Evolutionary conservation across 352 stramenopile species (phyloP).

Genomic region (Phytopythium oedochilum): DNA sequence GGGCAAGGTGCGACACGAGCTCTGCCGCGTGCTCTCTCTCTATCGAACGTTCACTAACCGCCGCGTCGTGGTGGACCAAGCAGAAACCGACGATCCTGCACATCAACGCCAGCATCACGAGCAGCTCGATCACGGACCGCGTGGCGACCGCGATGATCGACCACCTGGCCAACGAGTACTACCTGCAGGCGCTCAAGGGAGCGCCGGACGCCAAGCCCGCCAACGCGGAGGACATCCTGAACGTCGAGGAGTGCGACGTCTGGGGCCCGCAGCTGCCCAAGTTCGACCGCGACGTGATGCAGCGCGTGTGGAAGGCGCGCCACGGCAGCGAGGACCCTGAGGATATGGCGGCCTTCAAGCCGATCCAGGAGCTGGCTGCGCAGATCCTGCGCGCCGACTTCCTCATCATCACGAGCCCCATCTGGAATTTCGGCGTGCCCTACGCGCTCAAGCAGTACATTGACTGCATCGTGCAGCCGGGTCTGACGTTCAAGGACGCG

Average conservation of each 20-base stretch:
- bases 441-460: conserved; percentile 86
- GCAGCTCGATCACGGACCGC: conserved; percentile 60
- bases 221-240: conserved; percentile 45
- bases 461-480: conserved; percentile 70
- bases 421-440: conserved; percentile 78
- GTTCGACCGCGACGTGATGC: conserved; percentile 70
- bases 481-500: conserved; percentile 64
- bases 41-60: not conserved
- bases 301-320: conserved; percentile 60
- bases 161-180: conserved; percentile 72
- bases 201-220: conserved; percentile 5
- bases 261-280: conserved; percentile 58
- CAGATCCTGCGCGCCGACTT: conserved; percentile 71
- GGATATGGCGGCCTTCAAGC: conserved; percentile 52
- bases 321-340: conserved; percentile 52
- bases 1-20: not conserved
- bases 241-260: conserved; percentile 64
- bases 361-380: conserved; percentile 55
- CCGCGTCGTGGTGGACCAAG: not conserved
- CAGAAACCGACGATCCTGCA: conserved; percentile 76
- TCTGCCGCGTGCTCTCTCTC: not conserved
- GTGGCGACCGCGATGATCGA: conserved; percentile 65
- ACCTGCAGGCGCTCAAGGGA: conserved; percentile 37
- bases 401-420: conserved; percentile 64
- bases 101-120: conserved; percentile 75